Conservation (phyloP, 2,329 filamentous ascomycete genomes). For the Aspergillus persii region DNA sequence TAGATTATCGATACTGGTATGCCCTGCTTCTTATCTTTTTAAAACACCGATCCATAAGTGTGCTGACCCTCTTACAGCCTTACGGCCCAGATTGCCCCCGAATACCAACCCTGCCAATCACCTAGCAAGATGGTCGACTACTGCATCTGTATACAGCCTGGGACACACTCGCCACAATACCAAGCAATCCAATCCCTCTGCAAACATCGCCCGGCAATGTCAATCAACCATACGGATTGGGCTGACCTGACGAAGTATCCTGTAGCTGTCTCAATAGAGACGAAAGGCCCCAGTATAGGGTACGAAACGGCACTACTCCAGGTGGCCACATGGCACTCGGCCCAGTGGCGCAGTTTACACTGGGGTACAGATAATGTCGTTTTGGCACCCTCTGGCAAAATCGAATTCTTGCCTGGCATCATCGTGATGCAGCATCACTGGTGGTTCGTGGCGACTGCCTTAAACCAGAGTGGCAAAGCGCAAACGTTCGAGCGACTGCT, state of each 20-base stretch:
- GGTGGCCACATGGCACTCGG: neutral
- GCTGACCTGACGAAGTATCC: neutral
- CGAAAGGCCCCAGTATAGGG: neutral
- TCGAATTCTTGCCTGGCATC: neutral
- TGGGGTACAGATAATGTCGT: neutral
- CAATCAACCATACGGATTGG: constrained; percentile 1
- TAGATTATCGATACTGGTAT: constrained; percentile 7
- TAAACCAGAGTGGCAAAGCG: no score
- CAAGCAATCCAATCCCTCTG: neutral
- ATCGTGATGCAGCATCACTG: no score
- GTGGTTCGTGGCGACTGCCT: no score
- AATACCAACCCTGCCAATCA: neutral
- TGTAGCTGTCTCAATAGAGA: neutral
- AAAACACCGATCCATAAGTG: neutral
- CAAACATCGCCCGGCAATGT: neutral
- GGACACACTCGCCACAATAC: neutral
- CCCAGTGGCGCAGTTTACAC: neutral
- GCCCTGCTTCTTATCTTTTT: constrained; percentile 1
- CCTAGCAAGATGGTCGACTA: neutral
- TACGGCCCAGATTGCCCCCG: no score
- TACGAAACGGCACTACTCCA: neutral
- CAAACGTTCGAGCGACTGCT: no score
- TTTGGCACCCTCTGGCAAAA: neutral
- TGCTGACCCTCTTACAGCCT: no score
- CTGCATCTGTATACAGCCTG: neutral